Percentiles rank a stretch among this genome's conserved stretches.
These are phyloP conservation scores for Solanum lignicaule DNA, from an alignment of 257 asterid genomes.

Conservation along the genomic window DNA sequence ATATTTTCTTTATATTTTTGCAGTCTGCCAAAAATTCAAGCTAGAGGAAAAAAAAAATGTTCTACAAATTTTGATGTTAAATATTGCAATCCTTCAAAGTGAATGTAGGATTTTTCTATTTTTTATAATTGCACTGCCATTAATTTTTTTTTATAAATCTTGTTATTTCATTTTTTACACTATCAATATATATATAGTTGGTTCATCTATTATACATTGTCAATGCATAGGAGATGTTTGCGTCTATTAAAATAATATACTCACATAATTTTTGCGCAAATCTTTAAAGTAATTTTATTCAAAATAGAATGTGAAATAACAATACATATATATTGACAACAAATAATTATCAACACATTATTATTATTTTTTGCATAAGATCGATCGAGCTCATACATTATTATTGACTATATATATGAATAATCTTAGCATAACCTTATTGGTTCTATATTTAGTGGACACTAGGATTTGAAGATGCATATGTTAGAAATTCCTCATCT, in stretches of 20 bases:
- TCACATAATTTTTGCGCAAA: not conserved
- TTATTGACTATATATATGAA: not conserved
- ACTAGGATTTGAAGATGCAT: not conserved
- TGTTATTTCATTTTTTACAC: not conserved
- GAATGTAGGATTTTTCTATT: not conserved
- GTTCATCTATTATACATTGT: no score
- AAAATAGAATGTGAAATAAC: not conserved
- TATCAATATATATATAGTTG: no score
- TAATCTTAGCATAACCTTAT: not conserved
- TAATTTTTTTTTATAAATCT: not conserved
- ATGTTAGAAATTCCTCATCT: not conserved
- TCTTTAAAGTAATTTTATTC: not conserved
- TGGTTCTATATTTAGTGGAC: not conserved
- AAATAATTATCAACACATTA: not conserved
- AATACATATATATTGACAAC: not conserved
- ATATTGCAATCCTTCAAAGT: not conserved
- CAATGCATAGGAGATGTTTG: no score
- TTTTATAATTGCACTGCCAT: not conserved
- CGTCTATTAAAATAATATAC: not conserved
- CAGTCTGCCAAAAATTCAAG: constrained; percentile 24
- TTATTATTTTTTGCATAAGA: not conserved
- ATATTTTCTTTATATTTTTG: not conserved
- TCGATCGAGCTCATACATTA: not conserved
- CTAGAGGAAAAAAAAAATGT: not conserved
- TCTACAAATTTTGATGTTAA: not conserved